A percentile compares a stretch with the other conserved stretches of the same genome.
Evolutionary conservation across 1,284 basidiomycete genomes (phyloP).

Genomic region (Papiliotrema fonsecae): DNA sequence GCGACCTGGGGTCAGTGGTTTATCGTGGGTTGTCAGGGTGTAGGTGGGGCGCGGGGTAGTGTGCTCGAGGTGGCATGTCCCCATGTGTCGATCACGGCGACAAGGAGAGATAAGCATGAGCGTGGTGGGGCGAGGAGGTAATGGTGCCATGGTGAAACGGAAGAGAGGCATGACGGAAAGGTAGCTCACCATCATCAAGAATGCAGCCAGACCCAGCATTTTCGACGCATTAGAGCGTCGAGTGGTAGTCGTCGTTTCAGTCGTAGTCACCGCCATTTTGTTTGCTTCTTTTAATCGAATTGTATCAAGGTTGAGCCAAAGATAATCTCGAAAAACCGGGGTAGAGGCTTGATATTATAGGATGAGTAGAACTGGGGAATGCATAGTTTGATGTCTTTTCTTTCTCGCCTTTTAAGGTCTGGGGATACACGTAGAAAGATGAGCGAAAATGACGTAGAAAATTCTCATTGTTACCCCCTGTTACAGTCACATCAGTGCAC

Average conservation of each 20-base stretch:
- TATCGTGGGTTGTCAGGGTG: background rate
- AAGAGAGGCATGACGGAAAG: background rate
- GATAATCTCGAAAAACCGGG: no score
- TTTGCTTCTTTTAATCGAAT: background rate
- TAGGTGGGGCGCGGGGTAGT: no score
- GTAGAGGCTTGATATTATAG: no score
- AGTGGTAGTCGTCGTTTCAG: background rate
- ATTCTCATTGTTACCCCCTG: no score
- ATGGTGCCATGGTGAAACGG: background rate
- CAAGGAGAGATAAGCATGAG: background rate
- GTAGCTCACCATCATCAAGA: conserved; percentile 22
- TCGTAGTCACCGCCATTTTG: background rate
- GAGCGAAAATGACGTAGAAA: no score
- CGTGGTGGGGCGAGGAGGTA: background rate
- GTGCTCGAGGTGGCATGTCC: no score
- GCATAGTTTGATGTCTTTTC: no score
- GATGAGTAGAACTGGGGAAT: no score
- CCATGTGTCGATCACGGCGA: no score
- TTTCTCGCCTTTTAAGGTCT: no score
- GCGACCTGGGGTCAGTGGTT: conserved; percentile 15
- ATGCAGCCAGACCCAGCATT: conserved; percentile 20
- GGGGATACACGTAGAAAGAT: no score
- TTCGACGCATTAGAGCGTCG: background rate
- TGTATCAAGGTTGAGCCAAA: background rate
- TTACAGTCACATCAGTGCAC: no score